Base-by-base conservation (phyloP, 2,329 filamentous ascomycete genomes). In the Penicillium sp. region DNA sequence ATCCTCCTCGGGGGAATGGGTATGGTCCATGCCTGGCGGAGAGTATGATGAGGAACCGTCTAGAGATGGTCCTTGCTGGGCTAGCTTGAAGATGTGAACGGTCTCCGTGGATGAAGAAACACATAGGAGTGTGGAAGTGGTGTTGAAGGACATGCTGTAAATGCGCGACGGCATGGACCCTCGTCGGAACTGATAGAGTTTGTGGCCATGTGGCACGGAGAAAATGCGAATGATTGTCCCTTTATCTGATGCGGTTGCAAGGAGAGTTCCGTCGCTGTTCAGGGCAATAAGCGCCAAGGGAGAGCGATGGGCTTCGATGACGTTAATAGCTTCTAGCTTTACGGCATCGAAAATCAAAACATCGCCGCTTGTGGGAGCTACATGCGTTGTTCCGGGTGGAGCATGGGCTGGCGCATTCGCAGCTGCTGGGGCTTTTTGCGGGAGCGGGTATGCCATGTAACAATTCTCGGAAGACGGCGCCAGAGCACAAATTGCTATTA, bases 111-210 rank as follows among this genome's bases (percentile, higher is more conserved):
- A 91, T 3, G 92, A 97, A 4, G 93, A 97, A 34, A 99, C 91
- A 64, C 91, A 96, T 30, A 99, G 81, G 10, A 99, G 77, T 1
- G 91, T 95, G 2, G 91, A 95, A 51, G 88, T 90, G 41, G 90
- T 84, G 70, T 99, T 99, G 74, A 99, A 99, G 1, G 91, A 95
- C 90, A 99, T 96, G 80, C 90, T 95, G 74, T 91, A 96, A 60
- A 99, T 99, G 34, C 89, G 87, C 1, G 91, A 91, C 0, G 93
- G 93, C 71, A 96, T 96, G 2, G 92, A 96, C 36, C 93, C 93
- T 56, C 93, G 84, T 52, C 93, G 83, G 73, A 99, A 99, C 67
- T 99, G 92, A 69, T 91, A 97, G 14, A 99, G 79, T 70, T 97
- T 99, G 64, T 92, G 86, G 10, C 89, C 93, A 56, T 85, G 83